Evolutionary conservation across 2,329 filamentous ascomycete genomes (phyloP).

Genomic region (Amauroascus niger): DNA sequence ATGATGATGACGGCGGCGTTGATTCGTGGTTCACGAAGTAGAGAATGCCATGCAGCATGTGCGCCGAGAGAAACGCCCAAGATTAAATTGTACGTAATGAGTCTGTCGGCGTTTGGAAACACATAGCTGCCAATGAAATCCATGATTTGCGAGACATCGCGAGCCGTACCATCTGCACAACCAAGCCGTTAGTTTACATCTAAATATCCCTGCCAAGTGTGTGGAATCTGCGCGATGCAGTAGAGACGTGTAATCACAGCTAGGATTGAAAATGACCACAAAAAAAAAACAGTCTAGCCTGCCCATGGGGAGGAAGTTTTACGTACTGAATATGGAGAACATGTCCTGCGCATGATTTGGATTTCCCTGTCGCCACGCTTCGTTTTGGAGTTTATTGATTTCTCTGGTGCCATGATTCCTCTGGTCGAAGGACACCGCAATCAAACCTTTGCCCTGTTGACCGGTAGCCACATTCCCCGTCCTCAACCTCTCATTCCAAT

Average conservation of each 20-base stretch:
- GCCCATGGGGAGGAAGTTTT: neutral
- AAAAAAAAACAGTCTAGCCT: neutral
- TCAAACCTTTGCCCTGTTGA: conserved; percentile 48
- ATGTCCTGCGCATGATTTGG: conserved; percentile 80
- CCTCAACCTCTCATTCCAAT: conserved; percentile 50
- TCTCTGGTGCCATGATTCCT: conserved; percentile 76
- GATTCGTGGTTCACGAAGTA: conserved; percentile 69
- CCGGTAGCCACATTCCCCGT: conserved; percentile 23
- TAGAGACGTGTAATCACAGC: neutral
- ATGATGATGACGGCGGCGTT: conserved; percentile 71
- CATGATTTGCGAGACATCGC: conserved; percentile 66
- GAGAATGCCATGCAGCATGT: conserved; percentile 74
- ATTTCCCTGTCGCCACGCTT: conserved; percentile 72
- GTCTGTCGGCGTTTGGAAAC: conserved; percentile 44
- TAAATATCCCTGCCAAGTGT: conserved; percentile 6
- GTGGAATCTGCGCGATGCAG: neutral
- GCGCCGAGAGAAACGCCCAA: conserved; percentile 80
- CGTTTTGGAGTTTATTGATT: conserved; percentile 59
- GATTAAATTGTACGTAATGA: conserved; percentile 56
- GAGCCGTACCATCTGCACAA: conserved; percentile 52
- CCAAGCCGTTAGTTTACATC: neutral
- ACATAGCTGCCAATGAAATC: conserved; percentile 69
- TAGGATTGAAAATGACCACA: neutral
- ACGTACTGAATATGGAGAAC: conserved; percentile 63
- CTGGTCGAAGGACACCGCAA: conserved; percentile 82